A percentile compares a stretch with the other conserved stretches of the same genome.
Conservation (phyloP, 2,329 filamentous ascomycete genomes). For the Furcasterigmium furcatum region DNA sequence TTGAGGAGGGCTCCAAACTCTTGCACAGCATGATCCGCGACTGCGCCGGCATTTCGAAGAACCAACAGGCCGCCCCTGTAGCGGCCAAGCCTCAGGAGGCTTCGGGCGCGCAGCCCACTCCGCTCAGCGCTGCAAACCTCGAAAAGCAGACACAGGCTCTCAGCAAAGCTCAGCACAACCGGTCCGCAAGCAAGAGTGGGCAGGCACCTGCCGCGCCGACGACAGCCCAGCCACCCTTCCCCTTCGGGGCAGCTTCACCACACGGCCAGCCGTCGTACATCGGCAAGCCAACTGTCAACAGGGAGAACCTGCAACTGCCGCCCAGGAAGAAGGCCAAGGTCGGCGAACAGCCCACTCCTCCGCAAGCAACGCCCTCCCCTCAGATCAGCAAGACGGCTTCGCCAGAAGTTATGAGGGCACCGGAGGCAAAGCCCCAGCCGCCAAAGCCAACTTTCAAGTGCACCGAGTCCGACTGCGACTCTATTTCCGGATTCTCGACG, state of each 20-base stretch:
- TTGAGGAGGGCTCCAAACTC: constrained; percentile 45
- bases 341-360: constrained; percentile 29
- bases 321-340: constrained; percentile 54
- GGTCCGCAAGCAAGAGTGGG: constrained; percentile 39
- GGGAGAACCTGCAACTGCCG: constrained; percentile 52
- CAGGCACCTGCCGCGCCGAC: constrained; percentile 56
- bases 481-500: constrained; percentile 45
- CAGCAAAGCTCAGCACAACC: constrained; percentile 40
- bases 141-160: constrained; percentile 49
- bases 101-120: constrained; percentile 15
- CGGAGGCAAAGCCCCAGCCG: constrained; percentile 35
- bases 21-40: constrained; percentile 52
- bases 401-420: constrained; percentile 42
- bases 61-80: no score
- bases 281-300: constrained; percentile 46
- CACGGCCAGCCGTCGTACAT: constrained; percentile 56
- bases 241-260: constrained; percentile 53
- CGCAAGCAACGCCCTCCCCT: constrained; percentile 42
- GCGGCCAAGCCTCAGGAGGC: constrained; percentile 4
- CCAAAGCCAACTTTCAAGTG: constrained; percentile 45
- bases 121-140: constrained; percentile 44
- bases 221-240: constrained; percentile 53
- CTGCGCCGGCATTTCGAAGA: constrained; percentile 24
- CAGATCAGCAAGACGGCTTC: constrained; percentile 44
- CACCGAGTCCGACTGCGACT: constrained; percentile 52